Evolutionary conservation across 805 yeast species (phyloP).

Genomic region (Yamadazyma insecticola): DNA sequence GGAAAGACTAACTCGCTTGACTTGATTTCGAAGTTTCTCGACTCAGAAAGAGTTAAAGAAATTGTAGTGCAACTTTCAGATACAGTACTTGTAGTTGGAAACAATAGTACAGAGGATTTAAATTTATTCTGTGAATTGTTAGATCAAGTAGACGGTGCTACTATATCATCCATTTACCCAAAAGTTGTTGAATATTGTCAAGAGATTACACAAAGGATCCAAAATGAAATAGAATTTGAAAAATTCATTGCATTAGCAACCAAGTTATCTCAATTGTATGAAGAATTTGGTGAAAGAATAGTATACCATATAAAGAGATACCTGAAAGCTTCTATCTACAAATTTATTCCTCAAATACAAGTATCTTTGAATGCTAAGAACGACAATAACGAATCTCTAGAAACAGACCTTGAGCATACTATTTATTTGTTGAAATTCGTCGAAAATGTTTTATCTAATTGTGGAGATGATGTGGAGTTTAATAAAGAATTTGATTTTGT

Average conservation of each 20-base stretch:
- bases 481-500: conserved; percentile 4
- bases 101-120: too few relatives aligned
- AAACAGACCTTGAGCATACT: conserved; percentile 11
- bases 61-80: conserved; percentile 18
- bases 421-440: conserved; percentile 28
- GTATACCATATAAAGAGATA: conserved; percentile 4
- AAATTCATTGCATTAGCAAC: conserved; percentile 11
- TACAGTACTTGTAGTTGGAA: too few relatives aligned
- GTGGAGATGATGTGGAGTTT: too few relatives aligned
- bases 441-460: conserved; percentile 30
- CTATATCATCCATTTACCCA: conserved; percentile 1
- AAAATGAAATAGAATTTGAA: conserved; percentile 3
- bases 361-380: conserved; percentile 5
- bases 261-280: conserved; percentile 14
- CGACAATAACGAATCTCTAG: conserved; percentile 4
- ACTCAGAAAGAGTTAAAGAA: conserved; percentile 12
- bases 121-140: conserved; percentile 25
- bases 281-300: conserved; percentile 7
- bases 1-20: conserved; percentile 13
- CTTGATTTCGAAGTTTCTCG: conserved; percentile 23
- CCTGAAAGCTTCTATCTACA: conserved; percentile 6
- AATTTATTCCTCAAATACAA: conserved; percentile 15
- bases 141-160: conserved; percentile 14
- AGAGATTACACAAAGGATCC: conserved; percentile 1
- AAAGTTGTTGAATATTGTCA: conserved; percentile 5